phyloP scores from a whole-genome alignment of 2,329 filamentous ascomycete species.

The Amauroascus niger region DNA sequence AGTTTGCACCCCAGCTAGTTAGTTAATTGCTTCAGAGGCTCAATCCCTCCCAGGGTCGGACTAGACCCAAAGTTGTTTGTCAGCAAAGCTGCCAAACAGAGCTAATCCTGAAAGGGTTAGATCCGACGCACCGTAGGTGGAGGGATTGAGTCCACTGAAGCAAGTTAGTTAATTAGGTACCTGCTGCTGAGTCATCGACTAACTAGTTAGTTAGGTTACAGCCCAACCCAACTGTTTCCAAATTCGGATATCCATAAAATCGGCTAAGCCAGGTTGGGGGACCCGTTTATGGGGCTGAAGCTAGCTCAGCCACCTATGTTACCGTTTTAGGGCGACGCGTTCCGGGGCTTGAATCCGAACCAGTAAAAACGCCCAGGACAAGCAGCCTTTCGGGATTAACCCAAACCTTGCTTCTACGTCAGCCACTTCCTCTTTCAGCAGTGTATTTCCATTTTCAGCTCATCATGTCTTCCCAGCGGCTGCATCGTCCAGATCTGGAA shows the following conservation, averaged over 20 bases:
- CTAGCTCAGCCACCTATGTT: neutral
- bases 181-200: too few species aligned
- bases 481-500: neutral
- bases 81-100: too few species aligned
- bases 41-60: too few species aligned
- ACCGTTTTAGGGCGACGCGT: neutral
- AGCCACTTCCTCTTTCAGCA: neutral
- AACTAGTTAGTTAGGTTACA: neutral
- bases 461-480: neutral
- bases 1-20: too few species aligned
- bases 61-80: too few species aligned
- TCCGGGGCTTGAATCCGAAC: neutral
- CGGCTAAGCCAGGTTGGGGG: neutral
- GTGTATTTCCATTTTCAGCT: neutral
- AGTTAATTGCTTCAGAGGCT: too few species aligned
- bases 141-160: too few species aligned
- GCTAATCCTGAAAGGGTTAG: too few species aligned
- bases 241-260: neutral
- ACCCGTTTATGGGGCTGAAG: neutral
- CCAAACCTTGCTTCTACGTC: neutral
- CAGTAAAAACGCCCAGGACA: neutral
- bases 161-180: too few species aligned
- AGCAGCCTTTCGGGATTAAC: neutral
- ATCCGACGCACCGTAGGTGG: too few species aligned
- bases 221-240: neutral